These are phyloP conservation scores for Neurospora sp. DNA, from an alignment of 2,329 filamentous ascomycete genomes.

Conservation along the genomic window DNA sequence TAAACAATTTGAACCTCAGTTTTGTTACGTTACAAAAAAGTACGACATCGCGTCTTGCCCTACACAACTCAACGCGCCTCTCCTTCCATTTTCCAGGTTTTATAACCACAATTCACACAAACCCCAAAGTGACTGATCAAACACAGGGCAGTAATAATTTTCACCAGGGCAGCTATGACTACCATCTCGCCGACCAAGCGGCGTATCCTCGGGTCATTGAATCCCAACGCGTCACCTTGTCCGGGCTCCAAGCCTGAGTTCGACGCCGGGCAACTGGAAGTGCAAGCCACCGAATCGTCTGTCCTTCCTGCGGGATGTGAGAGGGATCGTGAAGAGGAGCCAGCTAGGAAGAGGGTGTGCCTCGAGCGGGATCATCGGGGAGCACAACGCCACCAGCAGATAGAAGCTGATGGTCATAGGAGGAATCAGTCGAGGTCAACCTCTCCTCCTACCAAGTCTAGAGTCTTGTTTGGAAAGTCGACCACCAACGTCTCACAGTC, in stretches of 20 bases:
- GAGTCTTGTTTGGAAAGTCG: neutral
- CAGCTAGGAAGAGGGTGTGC: slow-evolving; percentile 8
- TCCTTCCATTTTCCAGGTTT: neutral
- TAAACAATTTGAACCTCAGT: neutral
- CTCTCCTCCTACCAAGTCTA: neutral
- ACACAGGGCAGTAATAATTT: neutral
- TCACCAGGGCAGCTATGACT: neutral
- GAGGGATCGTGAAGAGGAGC: neutral
- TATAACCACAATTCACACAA: neutral
- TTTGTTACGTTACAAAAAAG: neutral
- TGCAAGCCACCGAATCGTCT: neutral
- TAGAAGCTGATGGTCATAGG: neutral
- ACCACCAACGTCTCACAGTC: neutral
- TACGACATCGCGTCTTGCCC: neutral
- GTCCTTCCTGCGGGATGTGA: neutral
- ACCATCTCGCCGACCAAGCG: neutral
- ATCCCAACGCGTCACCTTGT: slow-evolving; percentile 1
- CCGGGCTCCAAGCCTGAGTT: neutral
- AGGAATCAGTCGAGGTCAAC: neutral
- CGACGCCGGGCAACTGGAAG: neutral
- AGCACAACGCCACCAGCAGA: neutral
- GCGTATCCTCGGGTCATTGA: neutral
- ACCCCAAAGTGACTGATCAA: neutral
- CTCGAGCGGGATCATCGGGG: neutral
- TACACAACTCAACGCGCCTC: neutral